These are phyloP conservation scores for Citrullus mucosospermus DNA, from an alignment of 306 rosid genomes.

Conservation along the genomic window DNA sequence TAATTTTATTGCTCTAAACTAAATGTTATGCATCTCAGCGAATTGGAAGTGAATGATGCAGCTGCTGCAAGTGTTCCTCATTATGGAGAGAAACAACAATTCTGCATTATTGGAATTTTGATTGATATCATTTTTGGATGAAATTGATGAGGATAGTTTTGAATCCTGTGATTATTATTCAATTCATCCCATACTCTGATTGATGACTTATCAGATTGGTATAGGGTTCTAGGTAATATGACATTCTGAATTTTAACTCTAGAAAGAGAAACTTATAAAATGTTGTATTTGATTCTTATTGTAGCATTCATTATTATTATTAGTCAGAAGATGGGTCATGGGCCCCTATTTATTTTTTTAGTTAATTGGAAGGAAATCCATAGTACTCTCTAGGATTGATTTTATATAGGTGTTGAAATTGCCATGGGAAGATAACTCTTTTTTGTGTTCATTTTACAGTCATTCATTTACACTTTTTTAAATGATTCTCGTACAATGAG, in stretches of 20 bases:
- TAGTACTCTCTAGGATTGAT: no score
- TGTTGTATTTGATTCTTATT: background rate
- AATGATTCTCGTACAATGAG: no score
- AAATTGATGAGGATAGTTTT: background rate
- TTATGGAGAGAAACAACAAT: background rate
- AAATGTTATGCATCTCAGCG: background rate
- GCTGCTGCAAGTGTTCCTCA: background rate
- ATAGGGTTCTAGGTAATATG: background rate
- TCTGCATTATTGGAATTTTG: background rate
- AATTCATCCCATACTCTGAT: background rate
- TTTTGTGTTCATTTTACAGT: no score
- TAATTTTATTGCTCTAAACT: background rate
- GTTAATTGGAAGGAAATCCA: no score
- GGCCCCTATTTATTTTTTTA: background rate
- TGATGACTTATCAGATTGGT: background rate
- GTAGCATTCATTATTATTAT: background rate
- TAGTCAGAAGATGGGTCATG: background rate
- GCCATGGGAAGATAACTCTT: no score
- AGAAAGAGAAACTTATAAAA: background rate
- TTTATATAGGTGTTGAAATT: no score
- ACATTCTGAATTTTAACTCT: background rate
- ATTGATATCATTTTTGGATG: conserved; percentile 7
- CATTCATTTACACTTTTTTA: no score
- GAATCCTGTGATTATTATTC: background rate
- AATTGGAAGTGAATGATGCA: background rate